Evolutionary conservation across 2,329 filamentous ascomycete species (phyloP).

Genomic region (Immersiporthe knoxdaviesiana): DNA sequence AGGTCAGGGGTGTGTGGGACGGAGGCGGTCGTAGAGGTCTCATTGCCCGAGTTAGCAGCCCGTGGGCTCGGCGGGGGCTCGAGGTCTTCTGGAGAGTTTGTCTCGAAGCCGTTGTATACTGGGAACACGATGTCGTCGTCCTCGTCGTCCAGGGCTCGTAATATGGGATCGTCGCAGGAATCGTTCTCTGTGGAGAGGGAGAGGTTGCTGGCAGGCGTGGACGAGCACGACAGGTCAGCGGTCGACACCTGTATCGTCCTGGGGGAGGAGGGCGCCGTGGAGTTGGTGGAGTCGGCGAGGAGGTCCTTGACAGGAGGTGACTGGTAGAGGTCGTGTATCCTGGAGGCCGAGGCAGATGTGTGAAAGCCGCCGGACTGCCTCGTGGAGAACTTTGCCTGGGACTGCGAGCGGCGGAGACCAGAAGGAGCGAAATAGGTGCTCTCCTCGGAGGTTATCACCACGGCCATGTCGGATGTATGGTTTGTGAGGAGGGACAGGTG

Average conservation of each 20-base stretch:
- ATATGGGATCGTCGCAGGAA: conserved; percentile 52
- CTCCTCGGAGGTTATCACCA: conserved; percentile 61
- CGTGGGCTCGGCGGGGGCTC: conserved; percentile 56
- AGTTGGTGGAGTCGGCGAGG: conserved; percentile 52
- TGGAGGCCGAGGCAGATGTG: conserved; percentile 50
- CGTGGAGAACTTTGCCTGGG: conserved; percentile 59
- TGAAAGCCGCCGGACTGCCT: conserved; percentile 45
- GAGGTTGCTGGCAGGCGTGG: conserved; percentile 66
- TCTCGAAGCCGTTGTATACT: conserved; percentile 23
- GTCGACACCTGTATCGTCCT: conserved; percentile 55
- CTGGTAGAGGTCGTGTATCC: conserved; percentile 52
- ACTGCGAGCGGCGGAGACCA: conserved; percentile 61
- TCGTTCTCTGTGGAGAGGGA: conserved; percentile 55
- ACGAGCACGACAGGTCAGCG: conserved; percentile 61
- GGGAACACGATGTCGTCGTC: conserved; percentile 42
- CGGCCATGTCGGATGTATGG: conserved; percentile 50
- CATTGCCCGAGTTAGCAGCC: conserved; percentile 56
- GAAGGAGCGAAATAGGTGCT: conserved; percentile 58
- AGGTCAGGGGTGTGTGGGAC: conserved; percentile 61
- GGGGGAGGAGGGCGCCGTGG: conserved; percentile 61
- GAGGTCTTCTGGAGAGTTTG: conserved; percentile 48
- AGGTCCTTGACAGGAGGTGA: conserved; percentile 44
- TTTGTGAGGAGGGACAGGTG: conserved; percentile 29
- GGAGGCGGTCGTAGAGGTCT: conserved; percentile 54
- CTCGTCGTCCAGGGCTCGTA: conserved; percentile 47